These are phyloP conservation scores for Pezicula neosporulosa DNA, from an alignment of 2,329 filamentous ascomycete genomes.

Conservation along the genomic window DNA sequence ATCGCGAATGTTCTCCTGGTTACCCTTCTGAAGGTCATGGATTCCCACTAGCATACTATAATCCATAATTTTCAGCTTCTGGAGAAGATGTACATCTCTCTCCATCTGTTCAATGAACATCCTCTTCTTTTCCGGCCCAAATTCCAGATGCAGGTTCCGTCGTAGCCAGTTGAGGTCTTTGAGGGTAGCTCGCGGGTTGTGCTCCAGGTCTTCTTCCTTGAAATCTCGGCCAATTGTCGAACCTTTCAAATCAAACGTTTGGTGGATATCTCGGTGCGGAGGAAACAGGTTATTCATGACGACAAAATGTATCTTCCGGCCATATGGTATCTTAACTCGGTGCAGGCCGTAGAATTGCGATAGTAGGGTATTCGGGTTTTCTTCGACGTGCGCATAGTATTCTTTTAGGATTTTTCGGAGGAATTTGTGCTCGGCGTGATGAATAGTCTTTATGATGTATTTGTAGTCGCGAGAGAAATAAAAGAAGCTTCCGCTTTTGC, in stretches of 20 bases:
- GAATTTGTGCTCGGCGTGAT: slow-evolving; percentile 90
- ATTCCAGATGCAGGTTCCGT: slow-evolving; percentile 78
- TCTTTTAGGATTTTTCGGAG: slow-evolving; percentile 80
- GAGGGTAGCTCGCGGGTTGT: slow-evolving; percentile 87
- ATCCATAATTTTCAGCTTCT: slow-evolving; percentile 95
- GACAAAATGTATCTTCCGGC: slow-evolving; percentile 97
- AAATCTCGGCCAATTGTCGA: slow-evolving; percentile 93
- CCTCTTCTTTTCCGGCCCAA: slow-evolving; percentile 84
- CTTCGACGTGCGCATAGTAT: slow-evolving; percentile 88
- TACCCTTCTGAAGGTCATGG: slow-evolving; percentile 84
- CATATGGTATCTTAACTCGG: slow-evolving; percentile 96
- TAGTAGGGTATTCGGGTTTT: slow-evolving; percentile 93
- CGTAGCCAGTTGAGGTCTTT: slow-evolving; percentile 98
- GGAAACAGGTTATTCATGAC: slow-evolving; percentile 99
- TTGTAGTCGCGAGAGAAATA: slow-evolving; percentile 99
- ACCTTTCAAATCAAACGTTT: slow-evolving; percentile 95
- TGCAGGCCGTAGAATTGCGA: slow-evolving; percentile 98
- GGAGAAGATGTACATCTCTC: slow-evolving; percentile 80
- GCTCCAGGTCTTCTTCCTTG: slow-evolving; percentile 79
- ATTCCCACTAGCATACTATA: slow-evolving; percentile 95
- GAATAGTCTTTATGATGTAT: slow-evolving; percentile 99
- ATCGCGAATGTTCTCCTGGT: slow-evolving; percentile 86
- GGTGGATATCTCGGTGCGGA: slow-evolving; percentile 93
- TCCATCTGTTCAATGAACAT: slow-evolving; percentile 87
- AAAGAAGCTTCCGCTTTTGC: slow-evolving; percentile 98